Evolutionary conservation across 2,329 filamentous ascomycete species (phyloP), one percentile per base, ranked within the genome.

Genomic region (Hysterium pulicare): DNA sequence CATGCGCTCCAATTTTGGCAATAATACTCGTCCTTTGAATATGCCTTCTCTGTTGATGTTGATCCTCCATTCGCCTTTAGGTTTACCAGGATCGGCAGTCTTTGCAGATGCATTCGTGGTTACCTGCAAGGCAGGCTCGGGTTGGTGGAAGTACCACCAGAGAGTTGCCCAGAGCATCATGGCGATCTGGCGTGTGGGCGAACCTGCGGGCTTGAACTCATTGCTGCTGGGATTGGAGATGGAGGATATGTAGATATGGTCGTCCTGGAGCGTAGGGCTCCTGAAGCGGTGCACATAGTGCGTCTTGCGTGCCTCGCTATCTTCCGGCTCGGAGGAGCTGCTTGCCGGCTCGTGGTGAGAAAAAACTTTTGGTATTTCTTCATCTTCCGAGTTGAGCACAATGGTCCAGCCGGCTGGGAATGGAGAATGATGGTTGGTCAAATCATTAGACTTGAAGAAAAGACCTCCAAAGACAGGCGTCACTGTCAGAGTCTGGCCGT

Each of bases 141-240:
- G 78, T 65, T 95, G 88, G 69, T 96, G 90, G 57, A 96, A 97
- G 72, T 97, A 97, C 91, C 91, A 97, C 73, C 89, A 95, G 32
- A 97, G 73, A 1, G 89, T 90, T 24, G 90, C 82, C 87, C 89
- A 97, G 5, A 97, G 77, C 86, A 96, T 95, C 87, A 96, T 90
- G 52, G 91, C 91, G 46, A 95, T 87, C 69, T 95, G 87, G 33
- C 90, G 77, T 1, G 89, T 93, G 0, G 88, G 88, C 48, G 89
- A 95, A 11, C 77, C 82, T 1, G 85, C 79, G 1, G 88, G 82
- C 61, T 86, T 88, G 71, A 86, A 94, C 37, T 95, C 89, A 61
- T 71, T 81, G 63, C 76, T 86, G 38, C 85, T 86, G 0, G 91
- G 89, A 52, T 86, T 88, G 38, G 88, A 91, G 49, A 95, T 90